Conservation (phyloP, 768 basidiomycete species). For the Gymnopilus junonius region DNA sequence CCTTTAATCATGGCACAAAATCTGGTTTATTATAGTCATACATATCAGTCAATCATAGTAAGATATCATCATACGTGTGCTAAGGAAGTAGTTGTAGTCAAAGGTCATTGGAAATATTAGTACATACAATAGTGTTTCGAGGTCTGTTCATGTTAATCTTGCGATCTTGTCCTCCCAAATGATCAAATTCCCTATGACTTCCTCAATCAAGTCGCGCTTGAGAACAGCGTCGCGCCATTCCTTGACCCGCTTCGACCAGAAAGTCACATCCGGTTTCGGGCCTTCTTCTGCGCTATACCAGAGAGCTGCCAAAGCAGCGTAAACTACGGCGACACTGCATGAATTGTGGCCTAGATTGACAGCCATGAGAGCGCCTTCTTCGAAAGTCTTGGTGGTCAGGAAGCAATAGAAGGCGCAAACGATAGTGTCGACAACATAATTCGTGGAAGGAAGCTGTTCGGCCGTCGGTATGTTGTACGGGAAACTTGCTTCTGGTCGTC, state of each 20-base stretch:
- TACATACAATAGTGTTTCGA: not conserved
- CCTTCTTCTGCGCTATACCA: constrained; percentile 42
- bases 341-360: constrained; percentile 49
- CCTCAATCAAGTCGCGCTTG: constrained; percentile 37
- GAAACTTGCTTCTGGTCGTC: constrained; percentile 14
- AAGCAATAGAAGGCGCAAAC: constrained; percentile 51
- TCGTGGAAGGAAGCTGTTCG: constrained; percentile 38
- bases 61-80: too few relatives aligned
- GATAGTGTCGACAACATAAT: constrained; percentile 44
- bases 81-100: too few relatives aligned
- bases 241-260: constrained; percentile 42
- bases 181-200: constrained; percentile 40
- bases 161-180: constrained; percentile 18
- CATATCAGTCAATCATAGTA: too few relatives aligned
- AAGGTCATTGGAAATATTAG: not conserved
- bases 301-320: constrained; percentile 47
- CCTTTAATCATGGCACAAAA: too few relatives aligned
- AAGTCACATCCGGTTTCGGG: constrained; percentile 21
- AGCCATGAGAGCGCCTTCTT: constrained; percentile 48
- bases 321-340: constrained; percentile 50
- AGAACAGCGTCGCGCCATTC: constrained; percentile 39
- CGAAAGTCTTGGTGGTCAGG: constrained; percentile 45
- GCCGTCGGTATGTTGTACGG: constrained; percentile 35
- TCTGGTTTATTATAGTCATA: too few relatives aligned
- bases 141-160: not conserved